Evolutionary conservation across 768 basidiomycete species (phyloP).

Genomic region (Leucocoprinus birnbaumii): DNA sequence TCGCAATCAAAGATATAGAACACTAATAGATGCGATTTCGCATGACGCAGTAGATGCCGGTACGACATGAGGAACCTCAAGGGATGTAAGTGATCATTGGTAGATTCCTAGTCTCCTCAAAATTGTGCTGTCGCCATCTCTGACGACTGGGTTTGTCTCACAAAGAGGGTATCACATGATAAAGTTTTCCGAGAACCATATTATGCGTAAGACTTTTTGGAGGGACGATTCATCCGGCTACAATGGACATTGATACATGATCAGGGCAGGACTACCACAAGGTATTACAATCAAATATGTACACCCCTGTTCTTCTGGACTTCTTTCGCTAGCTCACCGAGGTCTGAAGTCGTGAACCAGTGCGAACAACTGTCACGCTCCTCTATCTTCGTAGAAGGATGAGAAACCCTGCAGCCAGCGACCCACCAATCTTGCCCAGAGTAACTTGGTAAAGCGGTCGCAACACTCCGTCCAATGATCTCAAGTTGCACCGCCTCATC

Average conservation of each 20-base stretch:
- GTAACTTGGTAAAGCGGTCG: conserved; percentile 6
- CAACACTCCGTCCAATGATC: too few relatives aligned
- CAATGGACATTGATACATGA: too few relatives aligned
- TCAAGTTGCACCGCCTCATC: neutral
- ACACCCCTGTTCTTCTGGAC: neutral
- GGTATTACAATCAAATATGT: neutral
- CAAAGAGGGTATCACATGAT: too few relatives aligned
- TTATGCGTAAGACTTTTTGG: too few relatives aligned
- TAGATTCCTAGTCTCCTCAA: too few relatives aligned
- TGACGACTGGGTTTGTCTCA: too few relatives aligned
- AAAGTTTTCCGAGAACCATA: too few relatives aligned
- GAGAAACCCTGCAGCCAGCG: conserved; percentile 3
- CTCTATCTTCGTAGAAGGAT: neutral
- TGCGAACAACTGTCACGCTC: conserved; percentile 10
- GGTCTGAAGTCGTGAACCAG: conserved; percentile 5
- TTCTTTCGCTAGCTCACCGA: neutral
- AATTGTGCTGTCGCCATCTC: too few relatives aligned
- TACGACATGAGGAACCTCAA: neutral
- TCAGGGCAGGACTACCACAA: too few relatives aligned
- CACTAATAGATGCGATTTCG: neutral
- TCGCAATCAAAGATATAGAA: too few relatives aligned
- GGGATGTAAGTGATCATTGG: neutral
- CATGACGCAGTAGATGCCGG: conserved; percentile 2
- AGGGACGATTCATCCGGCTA: too few relatives aligned
- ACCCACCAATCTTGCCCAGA: conserved; percentile 8